These are phyloP conservation scores for Bipolaris zeicola DNA, from an alignment of 2,329 filamentous ascomycete genomes.

Conservation along the genomic window DNA sequence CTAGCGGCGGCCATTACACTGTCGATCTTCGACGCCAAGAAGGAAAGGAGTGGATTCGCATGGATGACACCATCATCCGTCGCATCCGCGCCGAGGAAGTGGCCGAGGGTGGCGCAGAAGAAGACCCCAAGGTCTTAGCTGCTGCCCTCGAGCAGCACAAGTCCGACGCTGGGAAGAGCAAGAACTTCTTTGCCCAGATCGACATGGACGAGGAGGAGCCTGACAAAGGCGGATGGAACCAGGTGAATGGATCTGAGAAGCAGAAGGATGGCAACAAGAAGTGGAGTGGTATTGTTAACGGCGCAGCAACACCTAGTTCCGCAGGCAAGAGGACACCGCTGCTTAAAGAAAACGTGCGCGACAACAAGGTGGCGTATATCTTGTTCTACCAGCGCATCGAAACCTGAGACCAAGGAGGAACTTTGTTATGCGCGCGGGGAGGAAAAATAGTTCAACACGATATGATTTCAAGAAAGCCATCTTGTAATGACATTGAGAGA, in stretches of 20 bases:
- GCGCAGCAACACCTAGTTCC: slow-evolving; percentile 60
- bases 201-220: slow-evolving; percentile 65
- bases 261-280: slow-evolving; percentile 65
- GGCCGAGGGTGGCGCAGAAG: slow-evolving; percentile 81
- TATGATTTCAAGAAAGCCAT: slow-evolving; percentile 6
- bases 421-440: not conserved
- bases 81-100: slow-evolving; percentile 88
- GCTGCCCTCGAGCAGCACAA: slow-evolving; percentile 71
- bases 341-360: slow-evolving; percentile 66
- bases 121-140: slow-evolving; percentile 72
- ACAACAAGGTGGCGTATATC: slow-evolving; percentile 97
- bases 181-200: slow-evolving; percentile 75
- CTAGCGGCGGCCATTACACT: slow-evolving; percentile 94
- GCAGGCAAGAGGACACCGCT: slow-evolving; percentile 60
- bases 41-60: slow-evolving; percentile 91
- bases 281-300: slow-evolving; percentile 70
- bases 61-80: slow-evolving; percentile 91
- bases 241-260: slow-evolving; percentile 70
- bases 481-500: slow-evolving; percentile 9
- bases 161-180: slow-evolving; percentile 58
- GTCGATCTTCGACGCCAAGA: slow-evolving; percentile 96
- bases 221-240: slow-evolving; percentile 78
- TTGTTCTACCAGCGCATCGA: slow-evolving; percentile 86
- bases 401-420: slow-evolving; percentile 26
- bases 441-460: slow-evolving; percentile 1